A percentile compares a stretch with the other conserved stretches of the same genome.
These are phyloP conservation scores for Capronia epimyces DNA, from an alignment of 2,329 filamentous ascomycete species.

Conservation along the genomic window DNA sequence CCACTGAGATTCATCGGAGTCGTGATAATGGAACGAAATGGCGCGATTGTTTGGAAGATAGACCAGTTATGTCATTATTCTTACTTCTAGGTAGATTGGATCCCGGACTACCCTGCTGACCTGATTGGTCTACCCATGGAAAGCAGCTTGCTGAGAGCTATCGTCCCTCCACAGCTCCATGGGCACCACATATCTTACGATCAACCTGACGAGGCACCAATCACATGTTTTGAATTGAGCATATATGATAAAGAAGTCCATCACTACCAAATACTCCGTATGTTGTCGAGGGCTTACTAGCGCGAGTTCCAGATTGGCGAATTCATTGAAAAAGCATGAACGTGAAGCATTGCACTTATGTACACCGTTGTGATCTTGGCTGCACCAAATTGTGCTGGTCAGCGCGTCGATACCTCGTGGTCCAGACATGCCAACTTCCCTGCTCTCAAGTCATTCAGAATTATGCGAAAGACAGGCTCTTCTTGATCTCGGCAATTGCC, in stretches of 20 bases:
- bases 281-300: background rate
- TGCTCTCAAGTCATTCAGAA: background rate
- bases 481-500: slow-evolving; percentile 98
- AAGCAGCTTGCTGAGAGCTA: background rate
- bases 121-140: background rate
- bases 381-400: background rate
- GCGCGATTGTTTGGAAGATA: slow-evolving; percentile 14
- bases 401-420: background rate
- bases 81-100: background rate
- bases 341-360: slow-evolving; percentile 5
- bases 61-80: background rate
- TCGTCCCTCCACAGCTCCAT: background rate
- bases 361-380: slow-evolving; percentile 4
- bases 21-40: slow-evolving; percentile 11
- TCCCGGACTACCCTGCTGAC: background rate
- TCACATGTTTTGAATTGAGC: background rate
- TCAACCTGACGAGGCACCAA: background rate
- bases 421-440: background rate
- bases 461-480: slow-evolving; percentile 64
- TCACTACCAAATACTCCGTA: background rate
- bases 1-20: background rate
- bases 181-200: background rate
- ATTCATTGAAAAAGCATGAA: background rate
- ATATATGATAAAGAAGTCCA: background rate
- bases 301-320: background rate